Conservation (phyloP, 495 filamentous ascomycete genomes). For the Arthonia radiata region DNA sequence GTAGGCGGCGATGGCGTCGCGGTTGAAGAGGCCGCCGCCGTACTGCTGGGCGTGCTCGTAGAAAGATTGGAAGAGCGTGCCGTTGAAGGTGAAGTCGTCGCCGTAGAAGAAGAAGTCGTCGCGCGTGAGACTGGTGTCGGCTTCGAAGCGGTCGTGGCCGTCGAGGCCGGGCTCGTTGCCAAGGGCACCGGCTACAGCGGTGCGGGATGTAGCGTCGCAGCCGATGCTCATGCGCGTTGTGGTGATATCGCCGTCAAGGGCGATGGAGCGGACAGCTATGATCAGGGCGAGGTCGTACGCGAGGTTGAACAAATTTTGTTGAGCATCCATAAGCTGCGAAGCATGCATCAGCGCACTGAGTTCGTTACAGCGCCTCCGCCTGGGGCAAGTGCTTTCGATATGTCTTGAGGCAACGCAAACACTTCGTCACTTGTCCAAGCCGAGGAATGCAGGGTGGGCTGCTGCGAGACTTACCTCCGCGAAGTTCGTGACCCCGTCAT, state of each 20-base stretch:
- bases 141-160: constrained; percentile 21
- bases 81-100: constrained; percentile 18
- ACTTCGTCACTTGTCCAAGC: too few relatives aligned
- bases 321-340: constrained; percentile 17
- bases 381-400: too few relatives aligned
- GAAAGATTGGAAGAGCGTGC: too few relatives aligned
- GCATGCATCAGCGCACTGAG: too few relatives aligned
- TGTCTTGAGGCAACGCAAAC: too few relatives aligned
- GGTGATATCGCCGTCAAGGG: constrained; percentile 16
- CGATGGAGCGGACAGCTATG: constrained; percentile 14
- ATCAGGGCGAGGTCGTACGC: constrained; percentile 15
- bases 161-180: constrained; percentile 16
- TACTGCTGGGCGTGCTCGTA: too few relatives aligned
- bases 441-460: too few relatives aligned
- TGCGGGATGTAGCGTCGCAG: constrained; percentile 18
- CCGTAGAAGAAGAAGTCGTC: constrained; percentile 17
- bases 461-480: too few relatives aligned
- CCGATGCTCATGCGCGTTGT: constrained; percentile 19
- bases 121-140: constrained; percentile 17
- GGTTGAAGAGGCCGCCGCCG: too few relatives aligned
- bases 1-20: too few relatives aligned
- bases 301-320: constrained; percentile 20
- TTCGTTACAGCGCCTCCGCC: too few relatives aligned
- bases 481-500: constrained; percentile 18
- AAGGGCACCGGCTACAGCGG: constrained; percentile 11